Evolutionary conservation across 129 eudicot genomes (phyloP).

Genomic region (Dittrichia graveolens): DNA sequence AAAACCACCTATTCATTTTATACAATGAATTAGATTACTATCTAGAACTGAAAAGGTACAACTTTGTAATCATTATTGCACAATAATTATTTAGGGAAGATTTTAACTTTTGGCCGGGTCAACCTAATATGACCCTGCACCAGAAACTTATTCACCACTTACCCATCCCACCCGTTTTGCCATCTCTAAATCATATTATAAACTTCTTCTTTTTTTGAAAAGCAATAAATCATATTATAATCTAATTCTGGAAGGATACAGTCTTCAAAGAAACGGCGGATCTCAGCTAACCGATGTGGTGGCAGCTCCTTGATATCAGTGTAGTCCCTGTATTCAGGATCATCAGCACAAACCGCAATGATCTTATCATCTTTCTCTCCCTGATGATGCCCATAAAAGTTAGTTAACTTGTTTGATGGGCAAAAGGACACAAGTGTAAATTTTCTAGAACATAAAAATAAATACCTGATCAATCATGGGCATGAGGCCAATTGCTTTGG

Average conservation of each 20-base stretch:
- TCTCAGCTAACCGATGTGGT: slow-evolving; percentile 96
- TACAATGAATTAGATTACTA: neutral
- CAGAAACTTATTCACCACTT: neutral
- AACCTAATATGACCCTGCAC: neutral
- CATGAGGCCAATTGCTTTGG: slow-evolving; percentile 94
- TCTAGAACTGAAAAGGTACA: neutral
- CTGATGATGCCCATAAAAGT: slow-evolving; percentile 28
- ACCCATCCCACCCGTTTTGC: neutral
- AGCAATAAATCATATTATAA: neutral
- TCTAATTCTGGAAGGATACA: slow-evolving; percentile 61
- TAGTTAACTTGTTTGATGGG: neutral
- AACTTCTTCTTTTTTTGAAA: neutral
- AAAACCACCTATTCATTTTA: neutral
- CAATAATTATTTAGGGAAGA: neutral
- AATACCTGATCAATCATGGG: slow-evolving; percentile 97
- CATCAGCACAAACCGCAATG: slow-evolving; percentile 98
- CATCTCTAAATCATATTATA: neutral
- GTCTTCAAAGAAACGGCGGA: slow-evolving; percentile 98
- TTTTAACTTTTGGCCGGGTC: neutral
- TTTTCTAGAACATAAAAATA: neutral
- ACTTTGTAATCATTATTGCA: neutral
- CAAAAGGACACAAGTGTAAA: slow-evolving; percentile 5
- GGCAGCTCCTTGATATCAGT: slow-evolving; percentile 85
- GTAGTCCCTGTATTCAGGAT: slow-evolving; percentile 78
- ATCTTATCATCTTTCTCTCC: slow-evolving; percentile 98